Evolutionary conservation across 2,329 filamentous ascomycete species (phyloP).

Genomic region (Venturia carpophila): DNA sequence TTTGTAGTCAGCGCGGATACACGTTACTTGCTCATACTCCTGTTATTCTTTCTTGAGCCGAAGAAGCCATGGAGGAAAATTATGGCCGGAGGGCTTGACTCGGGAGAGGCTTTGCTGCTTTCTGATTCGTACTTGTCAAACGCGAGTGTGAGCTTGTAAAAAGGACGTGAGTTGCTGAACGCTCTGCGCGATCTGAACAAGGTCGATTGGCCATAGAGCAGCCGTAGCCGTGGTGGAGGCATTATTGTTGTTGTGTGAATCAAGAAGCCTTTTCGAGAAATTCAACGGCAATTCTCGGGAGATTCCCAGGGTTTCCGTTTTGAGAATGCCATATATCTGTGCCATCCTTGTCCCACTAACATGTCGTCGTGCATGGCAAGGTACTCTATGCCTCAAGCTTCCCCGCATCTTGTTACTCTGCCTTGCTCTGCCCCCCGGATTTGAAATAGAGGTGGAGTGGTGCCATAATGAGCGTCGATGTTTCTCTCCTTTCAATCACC

Average conservation of each 20-base stretch:
- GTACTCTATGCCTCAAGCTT: neutral
- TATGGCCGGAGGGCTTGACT: slow-evolving; percentile 43
- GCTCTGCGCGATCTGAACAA: neutral
- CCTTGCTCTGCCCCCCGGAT: slow-evolving; percentile 4
- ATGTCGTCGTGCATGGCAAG: neutral
- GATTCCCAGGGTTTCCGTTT: neutral
- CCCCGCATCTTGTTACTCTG: slow-evolving; percentile 10
- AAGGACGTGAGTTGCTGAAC: neutral
- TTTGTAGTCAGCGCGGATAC: slow-evolving; percentile 13
- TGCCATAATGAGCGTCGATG: neutral
- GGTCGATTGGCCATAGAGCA: slow-evolving; percentile 7
- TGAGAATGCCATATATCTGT: neutral
- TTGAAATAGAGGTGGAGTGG: slow-evolving; percentile 7
- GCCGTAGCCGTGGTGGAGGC: slow-evolving; percentile 13
- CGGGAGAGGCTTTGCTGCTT: slow-evolving; percentile 31
- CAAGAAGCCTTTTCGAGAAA: neutral
- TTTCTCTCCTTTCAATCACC: neutral
- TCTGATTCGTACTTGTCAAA: slow-evolving; percentile 57
- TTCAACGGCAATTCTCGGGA: neutral
- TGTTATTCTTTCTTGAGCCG: slow-evolving; percentile 91
- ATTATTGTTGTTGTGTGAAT: neutral
- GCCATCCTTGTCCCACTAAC: slow-evolving; percentile 3
- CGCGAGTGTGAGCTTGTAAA: slow-evolving; percentile 36
- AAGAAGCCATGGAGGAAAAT: slow-evolving; percentile 90
- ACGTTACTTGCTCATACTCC: slow-evolving; percentile 85